These are phyloP conservation scores for Phytophthora kernoviae DNA, from an alignment of 352 stramenopile genomes.

Conservation along the genomic window DNA sequence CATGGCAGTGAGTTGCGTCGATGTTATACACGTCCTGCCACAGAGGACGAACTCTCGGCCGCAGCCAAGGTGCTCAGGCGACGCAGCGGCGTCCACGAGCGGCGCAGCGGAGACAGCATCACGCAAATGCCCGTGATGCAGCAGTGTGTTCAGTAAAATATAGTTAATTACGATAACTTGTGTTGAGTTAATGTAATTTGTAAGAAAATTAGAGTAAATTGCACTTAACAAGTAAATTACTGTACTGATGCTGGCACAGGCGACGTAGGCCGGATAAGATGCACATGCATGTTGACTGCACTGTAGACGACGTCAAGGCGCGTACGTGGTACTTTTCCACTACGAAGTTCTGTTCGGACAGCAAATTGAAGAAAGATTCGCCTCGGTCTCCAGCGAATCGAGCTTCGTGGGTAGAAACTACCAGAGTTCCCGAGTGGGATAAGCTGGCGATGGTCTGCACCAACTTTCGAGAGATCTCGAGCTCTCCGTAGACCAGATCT, in stretches of 20 bases:
- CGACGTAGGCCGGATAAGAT: constrained; percentile 36
- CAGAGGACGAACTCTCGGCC: neutral
- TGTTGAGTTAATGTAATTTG: neutral
- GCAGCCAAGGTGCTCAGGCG: constrained; percentile 23
- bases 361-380: constrained; percentile 46
- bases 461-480: constrained; percentile 44
- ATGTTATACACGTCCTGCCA: constrained; percentile 51
- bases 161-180: neutral
- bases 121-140: constrained; percentile 11
- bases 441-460: constrained; percentile 47
- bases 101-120: constrained; percentile 18
- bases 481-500: constrained; percentile 61
- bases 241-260: constrained; percentile 2
- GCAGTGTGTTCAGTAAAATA: neutral
- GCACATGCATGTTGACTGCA: constrained; percentile 47
- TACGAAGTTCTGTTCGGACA: constrained; percentile 34
- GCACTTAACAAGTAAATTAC: neutral
- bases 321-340: constrained; percentile 38
- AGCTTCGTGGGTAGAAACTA: constrained; percentile 58
- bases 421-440: constrained; percentile 37
- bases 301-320: constrained; percentile 47
- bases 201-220: neutral
- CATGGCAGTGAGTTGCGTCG: constrained; percentile 60
- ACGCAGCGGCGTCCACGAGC: constrained; percentile 12
- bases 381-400: constrained; percentile 60